These are phyloP conservation scores for Pseudodiploospora longispora DNA, from an alignment of 2,329 filamentous ascomycete species.

Conservation along the genomic window DNA sequence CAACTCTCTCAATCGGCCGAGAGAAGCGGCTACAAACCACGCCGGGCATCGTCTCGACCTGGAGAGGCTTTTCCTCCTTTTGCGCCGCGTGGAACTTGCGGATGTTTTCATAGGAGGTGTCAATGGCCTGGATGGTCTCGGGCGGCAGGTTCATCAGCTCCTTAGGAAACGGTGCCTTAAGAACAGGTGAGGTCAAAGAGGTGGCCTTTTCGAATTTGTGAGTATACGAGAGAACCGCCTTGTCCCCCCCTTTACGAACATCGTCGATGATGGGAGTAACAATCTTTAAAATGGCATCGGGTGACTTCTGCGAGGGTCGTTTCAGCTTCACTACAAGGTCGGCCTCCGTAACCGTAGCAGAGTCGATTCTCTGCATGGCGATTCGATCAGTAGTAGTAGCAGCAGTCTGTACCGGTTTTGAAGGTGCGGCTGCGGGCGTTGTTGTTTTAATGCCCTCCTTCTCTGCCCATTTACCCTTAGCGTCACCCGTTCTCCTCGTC, in stretches of 20 bases:
- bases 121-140: conserved; percentile 88
- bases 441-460: conserved; percentile 59
- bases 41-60: conserved; percentile 96
- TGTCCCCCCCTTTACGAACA: conserved; percentile 75
- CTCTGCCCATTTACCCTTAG: conserved; percentile 85
- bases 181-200: conserved; percentile 77
- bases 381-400: conserved; percentile 48
- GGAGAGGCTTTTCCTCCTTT: conserved; percentile 69
- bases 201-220: conserved; percentile 98
- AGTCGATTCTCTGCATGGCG: conserved; percentile 72
- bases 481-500: conserved; percentile 85
- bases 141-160: conserved; percentile 76
- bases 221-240: conserved; percentile 82
- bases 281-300: conserved; percentile 87
- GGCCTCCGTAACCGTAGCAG: conserved; percentile 52
- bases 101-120: conserved; percentile 90
- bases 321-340: conserved; percentile 70
- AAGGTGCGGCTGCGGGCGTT: conserved; percentile 26
- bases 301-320: conserved; percentile 86
- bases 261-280: conserved; percentile 87
- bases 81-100: conserved; percentile 89
- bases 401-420: conserved; percentile 24
- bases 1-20: conserved; percentile 89
- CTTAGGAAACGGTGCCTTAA: conserved; percentile 80
- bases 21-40: conserved; percentile 91